phyloP scores from a whole-genome alignment of 2,329 filamentous ascomycete genomes.

The Botrytis paeoniae region DNA sequence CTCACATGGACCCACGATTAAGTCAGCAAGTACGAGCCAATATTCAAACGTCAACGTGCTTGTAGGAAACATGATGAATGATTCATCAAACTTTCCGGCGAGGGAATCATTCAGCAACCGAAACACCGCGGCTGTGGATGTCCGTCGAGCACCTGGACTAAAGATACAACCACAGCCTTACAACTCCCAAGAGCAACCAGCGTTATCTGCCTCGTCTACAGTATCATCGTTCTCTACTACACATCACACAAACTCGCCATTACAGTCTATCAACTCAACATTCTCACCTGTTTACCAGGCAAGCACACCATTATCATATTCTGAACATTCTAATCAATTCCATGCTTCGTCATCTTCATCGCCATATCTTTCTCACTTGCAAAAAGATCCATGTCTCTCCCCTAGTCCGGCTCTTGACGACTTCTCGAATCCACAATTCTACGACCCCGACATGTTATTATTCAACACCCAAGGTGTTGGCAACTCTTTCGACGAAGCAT shows the following conservation, averaged over 20 bases:
- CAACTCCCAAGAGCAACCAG: not conserved
- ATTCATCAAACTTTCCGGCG: not conserved
- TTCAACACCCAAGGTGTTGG: not conserved
- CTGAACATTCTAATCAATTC: not conserved
- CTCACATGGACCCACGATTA: not conserved
- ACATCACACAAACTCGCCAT: not conserved
- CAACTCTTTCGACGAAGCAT: not conserved
- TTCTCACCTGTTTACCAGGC: slow-evolving; percentile 1
- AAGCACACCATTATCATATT: not conserved
- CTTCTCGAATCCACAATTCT: not conserved
- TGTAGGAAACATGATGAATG: not conserved
- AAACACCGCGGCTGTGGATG: not conserved
- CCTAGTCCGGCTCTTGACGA: not conserved
- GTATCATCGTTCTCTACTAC: not conserved
- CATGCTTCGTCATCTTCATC: not conserved
- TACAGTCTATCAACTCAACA: not conserved
- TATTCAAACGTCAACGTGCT: not conserved
- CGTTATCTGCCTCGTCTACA: not conserved
- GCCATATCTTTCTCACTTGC: not conserved
- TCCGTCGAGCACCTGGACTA: not conserved
- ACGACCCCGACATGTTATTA: not conserved
- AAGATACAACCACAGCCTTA: not conserved
- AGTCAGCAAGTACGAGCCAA: not conserved
- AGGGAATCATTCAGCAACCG: not conserved
- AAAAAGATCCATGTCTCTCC: not conserved